Evolutionary conservation across 495 filamentous ascomycete genomes (phyloP).

Genomic region (Trichoderma orchidacearum): DNA sequence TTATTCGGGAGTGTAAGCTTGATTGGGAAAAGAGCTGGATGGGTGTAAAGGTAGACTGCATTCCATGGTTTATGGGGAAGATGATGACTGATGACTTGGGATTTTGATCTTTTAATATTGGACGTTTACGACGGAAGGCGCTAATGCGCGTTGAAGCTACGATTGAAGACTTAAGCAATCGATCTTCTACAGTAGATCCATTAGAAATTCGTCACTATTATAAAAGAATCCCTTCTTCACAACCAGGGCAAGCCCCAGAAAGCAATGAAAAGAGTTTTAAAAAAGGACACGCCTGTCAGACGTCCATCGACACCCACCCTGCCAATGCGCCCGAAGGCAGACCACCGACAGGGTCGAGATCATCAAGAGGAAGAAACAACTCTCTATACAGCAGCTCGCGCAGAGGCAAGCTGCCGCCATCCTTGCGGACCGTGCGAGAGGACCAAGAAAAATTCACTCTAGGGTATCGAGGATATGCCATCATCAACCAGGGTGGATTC

Average conservation of each 20-base stretch:
- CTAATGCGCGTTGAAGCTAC: too few relatives aligned
- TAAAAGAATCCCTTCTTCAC: constrained; percentile 27
- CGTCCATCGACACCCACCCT: constrained; percentile 49
- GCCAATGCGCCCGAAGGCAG: constrained; percentile 39
- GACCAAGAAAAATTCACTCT: constrained; percentile 40
- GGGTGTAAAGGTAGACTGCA: constrained; percentile 12
- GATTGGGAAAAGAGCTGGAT: constrained; percentile 27
- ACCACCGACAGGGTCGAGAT: constrained; percentile 42
- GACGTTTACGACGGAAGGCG: too few relatives aligned
- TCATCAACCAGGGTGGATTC: constrained; percentile 52
- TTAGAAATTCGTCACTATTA: too few relatives aligned
- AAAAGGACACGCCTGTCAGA: constrained; percentile 40
- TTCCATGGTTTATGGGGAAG: too few relatives aligned
- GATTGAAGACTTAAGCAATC: not conserved
- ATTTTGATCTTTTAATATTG: too few relatives aligned
- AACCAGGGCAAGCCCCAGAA: constrained; percentile 21
- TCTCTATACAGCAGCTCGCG: not conserved
- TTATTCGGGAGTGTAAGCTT: constrained; percentile 33
- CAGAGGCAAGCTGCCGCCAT: constrained; percentile 19
- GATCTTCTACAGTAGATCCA: too few relatives aligned
- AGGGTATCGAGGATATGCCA: constrained; percentile 41
- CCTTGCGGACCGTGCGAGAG: constrained; percentile 38
- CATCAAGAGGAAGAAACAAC: constrained; percentile 21
- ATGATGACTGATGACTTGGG: too few relatives aligned
- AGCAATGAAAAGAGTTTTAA: constrained; percentile 32